phyloP scores from a whole-genome alignment of 805 yeast genomes.

The Schwanniomyces yamadae region DNA sequence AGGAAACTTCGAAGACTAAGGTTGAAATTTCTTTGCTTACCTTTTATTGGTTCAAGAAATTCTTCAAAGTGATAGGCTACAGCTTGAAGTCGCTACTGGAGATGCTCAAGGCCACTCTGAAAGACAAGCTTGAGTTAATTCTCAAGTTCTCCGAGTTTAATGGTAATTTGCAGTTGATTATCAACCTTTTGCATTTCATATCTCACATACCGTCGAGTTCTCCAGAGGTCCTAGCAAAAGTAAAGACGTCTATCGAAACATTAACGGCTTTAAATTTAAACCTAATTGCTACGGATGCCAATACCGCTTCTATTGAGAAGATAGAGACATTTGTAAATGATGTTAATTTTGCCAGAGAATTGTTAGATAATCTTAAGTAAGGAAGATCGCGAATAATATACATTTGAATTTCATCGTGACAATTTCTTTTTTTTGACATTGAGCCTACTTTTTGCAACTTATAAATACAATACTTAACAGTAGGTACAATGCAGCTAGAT shows the following conservation, averaged over 20 bases:
- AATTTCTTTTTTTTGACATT: no score
- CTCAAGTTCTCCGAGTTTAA: conserved; percentile 30
- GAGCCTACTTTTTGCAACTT: no score
- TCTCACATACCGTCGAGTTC: conserved; percentile 1
- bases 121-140: conserved; percentile 15
- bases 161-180: conserved; percentile 31
- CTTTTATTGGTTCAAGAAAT: conserved; percentile 34
- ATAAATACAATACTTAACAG: no score
- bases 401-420: no score
- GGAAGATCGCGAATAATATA: no score
- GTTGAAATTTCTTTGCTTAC: conserved; percentile 19
- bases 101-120: conserved; percentile 9
- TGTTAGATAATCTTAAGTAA: no score
- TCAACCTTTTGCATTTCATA: conserved; percentile 30
- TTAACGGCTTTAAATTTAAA: conserved; percentile 5
- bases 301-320: conserved; percentile 3
- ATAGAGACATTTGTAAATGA: neutral
- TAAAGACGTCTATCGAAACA: neutral
- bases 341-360: no score
- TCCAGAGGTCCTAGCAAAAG: neutral
- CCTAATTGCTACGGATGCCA: conserved; percentile 3
- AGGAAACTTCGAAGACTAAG: conserved; percentile 15
- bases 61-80: conserved; percentile 36
- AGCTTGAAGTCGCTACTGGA: conserved; percentile 23
- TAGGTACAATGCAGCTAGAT: no score